phyloP scores from a whole-genome alignment of 2,329 filamentous ascomycete genomes.

The Paecilomyces formosus region DNA sequence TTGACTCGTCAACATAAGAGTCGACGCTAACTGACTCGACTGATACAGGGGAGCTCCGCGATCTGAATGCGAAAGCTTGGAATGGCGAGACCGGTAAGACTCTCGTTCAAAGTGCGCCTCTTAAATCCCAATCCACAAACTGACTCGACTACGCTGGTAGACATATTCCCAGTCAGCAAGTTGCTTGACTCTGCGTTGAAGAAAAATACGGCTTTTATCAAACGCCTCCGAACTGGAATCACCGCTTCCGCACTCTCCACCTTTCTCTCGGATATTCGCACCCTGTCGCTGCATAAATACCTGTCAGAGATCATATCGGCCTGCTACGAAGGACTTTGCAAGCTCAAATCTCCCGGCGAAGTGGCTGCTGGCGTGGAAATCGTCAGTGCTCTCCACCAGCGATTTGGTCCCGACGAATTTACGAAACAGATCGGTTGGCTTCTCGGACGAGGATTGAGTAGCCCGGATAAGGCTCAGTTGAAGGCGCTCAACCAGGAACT shows the following conservation, averaged over 20 bases:
- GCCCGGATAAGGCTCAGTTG: constrained; percentile 75
- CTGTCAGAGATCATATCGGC: constrained; percentile 94
- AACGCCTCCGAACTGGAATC: constrained; percentile 84
- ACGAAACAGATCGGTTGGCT: constrained; percentile 90
- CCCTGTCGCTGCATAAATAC: constrained; percentile 89
- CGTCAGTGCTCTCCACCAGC: constrained; percentile 88
- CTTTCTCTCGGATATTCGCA: constrained; percentile 83
- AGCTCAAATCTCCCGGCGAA: constrained; percentile 84
- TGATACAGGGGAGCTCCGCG: constrained; percentile 72
- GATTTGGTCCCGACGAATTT: constrained; percentile 84
- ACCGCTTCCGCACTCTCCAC: constrained; percentile 70
- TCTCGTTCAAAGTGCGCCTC: constrained; percentile 9
- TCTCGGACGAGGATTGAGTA: constrained; percentile 81
- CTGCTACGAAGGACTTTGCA: constrained; percentile 89
- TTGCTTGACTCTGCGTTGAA: constrained; percentile 91
- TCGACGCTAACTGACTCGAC: constrained; percentile 1
- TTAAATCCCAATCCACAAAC: constrained; percentile 1
- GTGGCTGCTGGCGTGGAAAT: constrained; percentile 88
- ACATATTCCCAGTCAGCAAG: constrained; percentile 67
- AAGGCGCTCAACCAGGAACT: constrained; percentile 74
- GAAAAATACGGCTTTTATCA: constrained; percentile 98
- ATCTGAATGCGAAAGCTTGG: constrained; percentile 83
- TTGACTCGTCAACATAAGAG: constrained; percentile 3
- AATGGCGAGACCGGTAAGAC: constrained; percentile 71
- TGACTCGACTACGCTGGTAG: constrained; percentile 40